Base-by-base conservation (phyloP, 2,329 filamentous ascomycete genomes). In the Huntiella bhutanensis region DNA sequence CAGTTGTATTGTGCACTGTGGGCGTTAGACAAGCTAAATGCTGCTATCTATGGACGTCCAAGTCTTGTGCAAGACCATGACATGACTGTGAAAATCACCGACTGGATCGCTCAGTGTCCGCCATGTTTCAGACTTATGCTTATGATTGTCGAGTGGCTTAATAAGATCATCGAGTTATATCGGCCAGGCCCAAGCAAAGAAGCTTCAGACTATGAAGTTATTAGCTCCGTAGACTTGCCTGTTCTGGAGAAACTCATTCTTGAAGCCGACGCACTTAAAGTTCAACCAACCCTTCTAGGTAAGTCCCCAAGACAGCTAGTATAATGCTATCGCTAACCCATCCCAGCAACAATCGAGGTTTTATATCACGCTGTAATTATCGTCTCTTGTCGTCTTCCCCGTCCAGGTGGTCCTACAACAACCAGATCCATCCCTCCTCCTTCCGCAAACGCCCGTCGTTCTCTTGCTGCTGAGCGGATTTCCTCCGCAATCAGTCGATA, bases 311-410 rank as follows among this genome's bases (percentile, higher is more conserved):
- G 39, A 10, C 12, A 22, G 5, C 19, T 12, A 4, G n/a, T 32
- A 2, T 42, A 42, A 28, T n/a, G 11, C 19, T 7, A 32, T 12
- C 40, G 13, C 47, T n/a, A 17, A 28, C 22, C 1, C 3, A 4
- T 13, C 8, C 4, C 34, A 75, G 73, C 67, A 5, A 77, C 75
- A 0, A 64, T 79, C 5, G 75, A 79, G 52, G 67, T 71, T 1
- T 68, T 80, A 12, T 80, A 80, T 53, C 73, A 79, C 53, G 72
- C 74, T 3, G 69, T 80, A 5, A 70, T 73, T 33, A 76, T 79
- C 6, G 60, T 79, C 2, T 77, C 74, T 0, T 77, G 71, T 43
- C 66, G 75, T n/a, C 64, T 70, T 4, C 62, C 68, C 3, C 57
- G 65, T 8, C 61, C 61, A 8, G 59, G 64, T 38, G 60, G 61